Conservation (phyloP, 108 stramenopile species). For the Thalassiosira profunda region DNA sequence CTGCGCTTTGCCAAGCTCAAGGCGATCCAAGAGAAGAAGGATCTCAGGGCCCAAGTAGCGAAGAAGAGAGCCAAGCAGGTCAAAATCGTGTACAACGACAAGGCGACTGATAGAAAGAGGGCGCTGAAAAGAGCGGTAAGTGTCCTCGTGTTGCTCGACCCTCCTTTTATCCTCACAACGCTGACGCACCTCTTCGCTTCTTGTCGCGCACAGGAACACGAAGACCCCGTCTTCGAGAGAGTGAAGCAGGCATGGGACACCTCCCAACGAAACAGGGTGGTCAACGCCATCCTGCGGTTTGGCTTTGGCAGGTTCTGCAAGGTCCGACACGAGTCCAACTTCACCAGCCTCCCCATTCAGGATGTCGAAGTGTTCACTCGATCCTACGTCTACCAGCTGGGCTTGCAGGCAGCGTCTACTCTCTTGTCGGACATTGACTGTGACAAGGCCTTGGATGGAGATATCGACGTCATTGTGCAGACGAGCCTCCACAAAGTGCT, state of each 20-base stretch:
- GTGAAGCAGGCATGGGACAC: constrained; percentile 90
- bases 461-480: constrained; percentile 24
- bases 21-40: constrained; percentile 19
- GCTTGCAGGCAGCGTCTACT: constrained; percentile 71
- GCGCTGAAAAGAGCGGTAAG: constrained; percentile 58
- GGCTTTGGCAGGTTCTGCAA: constrained; percentile 87
- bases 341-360: constrained; percentile 82
- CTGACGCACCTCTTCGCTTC: background rate
- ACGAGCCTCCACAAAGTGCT: constrained; percentile 52
- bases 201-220: constrained; percentile 67
- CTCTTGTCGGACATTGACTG: constrained; percentile 52
- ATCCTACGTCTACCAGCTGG: constrained; percentile 75
- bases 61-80: constrained; percentile 40
- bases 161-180: background rate
- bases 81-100: constrained; percentile 52
- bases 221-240: constrained; percentile 77
- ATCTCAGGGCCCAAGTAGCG: constrained; percentile 33
- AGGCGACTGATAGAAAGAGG: constrained; percentile 62
- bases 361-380: constrained; percentile 81
- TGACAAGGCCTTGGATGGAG: constrained; percentile 15
- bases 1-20: too few relatives aligned
- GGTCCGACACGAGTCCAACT: constrained; percentile 75
- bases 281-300: constrained; percentile 72
- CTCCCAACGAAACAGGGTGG: constrained; percentile 68
- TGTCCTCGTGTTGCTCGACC: too few relatives aligned